Base-by-base conservation (phyloP, 495 filamentous ascomycete genomes). In the Penicillium coprophilum region DNA sequence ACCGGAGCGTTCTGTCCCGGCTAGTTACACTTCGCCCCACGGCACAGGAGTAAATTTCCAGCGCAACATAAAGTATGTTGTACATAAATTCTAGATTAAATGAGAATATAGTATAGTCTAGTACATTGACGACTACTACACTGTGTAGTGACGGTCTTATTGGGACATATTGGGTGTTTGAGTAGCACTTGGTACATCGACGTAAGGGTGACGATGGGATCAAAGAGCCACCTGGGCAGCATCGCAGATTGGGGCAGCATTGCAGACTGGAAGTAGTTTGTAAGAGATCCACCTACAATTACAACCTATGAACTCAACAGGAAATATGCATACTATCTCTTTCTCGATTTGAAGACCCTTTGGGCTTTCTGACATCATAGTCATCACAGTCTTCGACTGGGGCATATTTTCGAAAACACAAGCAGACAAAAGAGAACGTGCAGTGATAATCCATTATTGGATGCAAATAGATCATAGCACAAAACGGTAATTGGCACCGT, bases 401-500 rank as follows among this genome's bases (percentile, higher is more conserved):
- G 50, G 2, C 10, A 40, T 41, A 23, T 52, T 20, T 40, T 17
- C 11, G 40, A 23, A 1, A 6, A 28, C 17, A 6, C 13, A 17
- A 15, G 19, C n/a, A 32, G 31, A 38, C n/a, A 11, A 4, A 30
- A 31, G 0, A 39, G n/a, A 17, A 17, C n/a, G 21, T 21, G 12
- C 24, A 46, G 45, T 13, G 12, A 43, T 23, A 27, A 24, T 27
- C n/a, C n/a, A 6, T 38, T 1, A 9, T 8, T n/a, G 11, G 17
- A 23, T 12, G 1, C 45, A 13, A 30, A 21, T n/a, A n/a, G 10
- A 28, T 69, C 64, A 82, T 13, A 82, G 64, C 30, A 78, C 67
- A 63, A 72, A 79, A 55, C 80, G 69, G 56, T 74, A 82, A 28
- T 57, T 67, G 10, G 77, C 68, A 5, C 80, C 78, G 58, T 81